Percentiles rank a stretch among this genome's conserved stretches.
phyloP scores from a whole-genome alignment of 257 asterid species.

The Nicotiana benthamiana region DNA sequence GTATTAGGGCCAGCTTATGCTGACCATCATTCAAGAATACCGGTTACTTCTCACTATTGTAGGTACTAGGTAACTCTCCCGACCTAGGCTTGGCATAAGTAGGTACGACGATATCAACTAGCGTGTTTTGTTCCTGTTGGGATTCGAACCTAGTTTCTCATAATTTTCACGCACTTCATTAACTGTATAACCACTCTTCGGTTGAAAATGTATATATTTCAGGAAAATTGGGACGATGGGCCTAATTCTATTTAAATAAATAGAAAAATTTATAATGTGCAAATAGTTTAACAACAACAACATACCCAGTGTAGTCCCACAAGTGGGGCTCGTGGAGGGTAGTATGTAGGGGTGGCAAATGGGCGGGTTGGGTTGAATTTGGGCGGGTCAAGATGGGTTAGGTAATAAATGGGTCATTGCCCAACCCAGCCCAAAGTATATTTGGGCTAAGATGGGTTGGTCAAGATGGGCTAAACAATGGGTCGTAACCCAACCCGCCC shows the following conservation, averaged over 20 bases:
- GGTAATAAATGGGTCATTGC: too few relatives aligned
- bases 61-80: neutral
- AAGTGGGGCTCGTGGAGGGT: too few relatives aligned
- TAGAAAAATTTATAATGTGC: neutral
- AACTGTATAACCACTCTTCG: neutral
- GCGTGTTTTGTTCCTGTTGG: neutral
- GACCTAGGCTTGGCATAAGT: neutral
- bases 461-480: too few relatives aligned
- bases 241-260: neutral
- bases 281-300: neutral
- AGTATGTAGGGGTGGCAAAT: too few relatives aligned
- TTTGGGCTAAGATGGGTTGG: too few relatives aligned
- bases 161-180: neutral
- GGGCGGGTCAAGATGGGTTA: too few relatives aligned
- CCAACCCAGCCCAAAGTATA: too few relatives aligned
- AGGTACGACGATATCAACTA: neutral
- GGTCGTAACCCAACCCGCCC: too few relatives aligned
- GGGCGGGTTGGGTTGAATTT: too few relatives aligned
- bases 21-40: neutral
- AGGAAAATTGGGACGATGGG: neutral
- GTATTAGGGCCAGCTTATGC: neutral
- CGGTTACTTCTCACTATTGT: neutral
- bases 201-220: neutral
- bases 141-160: neutral
- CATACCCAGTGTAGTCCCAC: too few relatives aligned